Evolutionary conservation across 805 yeast species (phyloP), one percentile per base, ranked within the genome.

Genomic region (Yarrowia sp.): DNA sequence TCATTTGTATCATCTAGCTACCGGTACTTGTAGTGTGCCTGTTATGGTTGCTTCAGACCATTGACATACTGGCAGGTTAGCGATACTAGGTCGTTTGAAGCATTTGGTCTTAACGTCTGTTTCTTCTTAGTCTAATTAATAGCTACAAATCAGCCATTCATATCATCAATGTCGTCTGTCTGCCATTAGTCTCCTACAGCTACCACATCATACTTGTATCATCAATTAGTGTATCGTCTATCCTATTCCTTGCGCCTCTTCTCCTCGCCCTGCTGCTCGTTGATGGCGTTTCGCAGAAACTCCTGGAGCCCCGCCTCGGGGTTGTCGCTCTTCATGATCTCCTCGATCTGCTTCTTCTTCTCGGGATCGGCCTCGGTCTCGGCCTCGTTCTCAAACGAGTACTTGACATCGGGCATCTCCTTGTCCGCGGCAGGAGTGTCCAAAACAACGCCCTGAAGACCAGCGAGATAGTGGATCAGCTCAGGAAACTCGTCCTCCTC

Each of bases 401-500:
- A 69, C 36, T 63, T 64, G 39, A 64, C 66, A 19, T 63, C 66
- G 22, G 61, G 16, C 14, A 62, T 56, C 58, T 64, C 65, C 9
- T 46, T 33, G 35, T 56, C 55, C 2, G 75, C 39, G 10, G 31
- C 65, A 1, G 58, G 62, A 16, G 63, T 61, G 49, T 24, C 64
- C 64, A 63, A 62, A 5, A 70, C 67, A 33, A 66, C 70, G 22
- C 73, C 80, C 63, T 74, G 76, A 65, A 82, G 74, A 0, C 78
- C 66, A 49, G 76, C 77, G 67, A 92, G 76, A 69, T 87, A 94
- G 33, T 76, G 78, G 9, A 84, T 84, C 13, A 93, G 75, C 36
- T 90, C 96, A 1, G 94, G 92, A 66, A 80, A 86, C 66, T 93
- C 97, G 19, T 81, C 90, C 46, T 91, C 97, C 66, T 90, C 96